phyloP scores from a whole-genome alignment of 1,284 basidiomycete species.

The Rhodotorula glutinis region DNA sequence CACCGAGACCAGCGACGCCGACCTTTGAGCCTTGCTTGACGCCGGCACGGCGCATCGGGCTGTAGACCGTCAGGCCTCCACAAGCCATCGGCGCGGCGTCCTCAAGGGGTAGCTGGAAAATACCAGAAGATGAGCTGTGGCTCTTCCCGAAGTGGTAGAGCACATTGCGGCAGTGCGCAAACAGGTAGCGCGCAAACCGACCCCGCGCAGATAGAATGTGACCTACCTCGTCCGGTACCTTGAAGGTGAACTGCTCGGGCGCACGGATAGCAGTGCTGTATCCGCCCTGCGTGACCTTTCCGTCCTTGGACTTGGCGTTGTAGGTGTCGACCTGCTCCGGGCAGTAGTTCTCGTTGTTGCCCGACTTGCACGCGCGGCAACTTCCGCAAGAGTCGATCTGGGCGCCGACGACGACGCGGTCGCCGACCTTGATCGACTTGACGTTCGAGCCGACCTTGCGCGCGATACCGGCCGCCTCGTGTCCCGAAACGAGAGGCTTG shows the following conservation, averaged over 20 bases:
- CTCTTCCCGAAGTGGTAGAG: no score
- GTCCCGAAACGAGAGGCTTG: conserved; percentile 43
- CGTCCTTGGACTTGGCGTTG: conserved; percentile 43
- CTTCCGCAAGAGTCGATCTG: conserved; percentile 49
- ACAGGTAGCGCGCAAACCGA: no score
- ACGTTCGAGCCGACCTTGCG: conserved; percentile 52
- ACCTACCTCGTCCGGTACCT: conserved; percentile 63
- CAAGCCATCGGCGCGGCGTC: conserved; percentile 54
- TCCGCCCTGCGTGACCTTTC: conserved; percentile 57
- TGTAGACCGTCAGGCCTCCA: conserved; percentile 52
- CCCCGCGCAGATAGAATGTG: no score
- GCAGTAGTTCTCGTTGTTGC: conserved; percentile 50
- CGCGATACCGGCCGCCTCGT: conserved; percentile 53
- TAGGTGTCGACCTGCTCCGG: conserved; percentile 48
- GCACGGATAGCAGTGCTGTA: conserved; percentile 66
- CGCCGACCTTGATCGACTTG: conserved; percentile 51
- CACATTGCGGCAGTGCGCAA: no score
- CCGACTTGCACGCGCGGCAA: conserved; percentile 51
- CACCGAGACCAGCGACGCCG: conserved; percentile 47
- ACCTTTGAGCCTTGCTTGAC: conserved; percentile 52
- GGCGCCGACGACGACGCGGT: conserved; percentile 54
- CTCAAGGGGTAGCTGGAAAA: conserved; percentile 57
- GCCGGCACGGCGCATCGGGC: conserved; percentile 53
- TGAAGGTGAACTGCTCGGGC: conserved; percentile 66
- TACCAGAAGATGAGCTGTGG: no score